Base-by-base conservation (phyloP, 1,284 basidiomycete species). In the Afroboletus lepidellus region DNA sequence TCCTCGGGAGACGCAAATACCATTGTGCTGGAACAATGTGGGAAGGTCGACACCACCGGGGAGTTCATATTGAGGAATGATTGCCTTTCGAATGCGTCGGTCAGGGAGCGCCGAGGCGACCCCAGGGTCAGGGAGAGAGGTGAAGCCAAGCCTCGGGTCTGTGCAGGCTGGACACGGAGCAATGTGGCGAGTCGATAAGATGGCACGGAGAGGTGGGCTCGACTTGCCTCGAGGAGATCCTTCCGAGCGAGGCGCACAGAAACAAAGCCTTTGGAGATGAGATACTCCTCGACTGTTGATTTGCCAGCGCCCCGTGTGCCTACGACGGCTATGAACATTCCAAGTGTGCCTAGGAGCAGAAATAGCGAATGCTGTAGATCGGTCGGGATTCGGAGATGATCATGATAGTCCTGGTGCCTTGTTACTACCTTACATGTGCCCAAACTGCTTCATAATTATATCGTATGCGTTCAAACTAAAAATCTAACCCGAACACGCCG, bases 301-400 rank as follows among this genome's bases (percentile, higher is more conserved):
- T 94, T 97, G 20, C 96, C 96, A 5, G 93, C 79, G 30, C 75
- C 83, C 2, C 83, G 82, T 0, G 94, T 88, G 15, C 96, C 96
- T 33, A 97, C 78, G 51, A 99, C 81, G 12, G 90, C 86, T 62
- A 99, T 85, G 66, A 98, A 85, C 90, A 92, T 87, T 29, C 47
- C 73, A 9, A 21, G 34, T 11, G 21, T 24, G 44, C 30, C 13
- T 21, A 13, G 30, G 23, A 8, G 11, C 23, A 11, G n/a, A 50
- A 32, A n/a, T 24, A 23, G 29, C 23, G 25, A 33, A 34, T 13
- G 46, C 46, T 30, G 30, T 33, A 32, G 15, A 45, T 2, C 5
- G 23, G 11, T 18, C n/a, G 34, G 34, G 13, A 12, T 38, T 21
- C 9, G 9, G 16, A 23, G 13, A 18, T 13, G 25, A 27, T 27